Evolutionary conservation across 352 stramenopile species (phyloP), one percentile per base, ranked within the genome.

Genomic region (Pythium brassicae): DNA sequence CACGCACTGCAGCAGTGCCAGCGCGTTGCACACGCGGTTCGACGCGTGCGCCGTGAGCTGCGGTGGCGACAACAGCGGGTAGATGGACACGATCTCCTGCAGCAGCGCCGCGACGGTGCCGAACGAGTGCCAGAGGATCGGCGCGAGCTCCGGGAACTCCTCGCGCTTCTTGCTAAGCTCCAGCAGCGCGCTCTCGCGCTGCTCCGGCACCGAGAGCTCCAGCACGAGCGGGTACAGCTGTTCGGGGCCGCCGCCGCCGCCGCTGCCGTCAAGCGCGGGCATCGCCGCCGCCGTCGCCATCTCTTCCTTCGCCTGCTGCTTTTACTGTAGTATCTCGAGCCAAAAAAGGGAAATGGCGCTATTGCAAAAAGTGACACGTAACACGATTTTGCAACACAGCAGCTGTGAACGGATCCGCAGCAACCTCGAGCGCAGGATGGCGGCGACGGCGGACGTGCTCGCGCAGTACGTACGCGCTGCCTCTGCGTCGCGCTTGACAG

Each of bases 131-230:
- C 97, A 99, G 8, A 99, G 79, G 57, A 99, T 98, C 34, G 96
- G 97, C 47, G 97, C 97, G 35, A 99, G 77, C 69, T 99, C 97
- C 7, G 92, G 78, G 63, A 98, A 99, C 58, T 92, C 86, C 77
- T 99, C 97, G 50, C 97, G 84, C 74, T 99, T 98, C 75, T 99
- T 99, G 68, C 94, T 99, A 10, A 99, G 83, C 84, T 99, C 96
- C 42, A 99, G 69, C 22, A 99, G 68, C n/a, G 97, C 96, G 37
- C 80, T 89, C 73, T 99, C 97, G 46, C 97, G 82, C 78, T 98
- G 87, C 53, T 98, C 93, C 3, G 87, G 87, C 58, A 96, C 89
- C 29, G 89, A 97, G 26, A 98, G 75, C 76, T 98, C 89, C 15
- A 97, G 65, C 15, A 98, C 93, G 14, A 98, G 82, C 50, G 90